Percentiles rank a stretch among this genome's conserved stretches.
Conservation (phyloP, 345 rosid genomes). For the Melaleuca quinquenervia region DNA sequence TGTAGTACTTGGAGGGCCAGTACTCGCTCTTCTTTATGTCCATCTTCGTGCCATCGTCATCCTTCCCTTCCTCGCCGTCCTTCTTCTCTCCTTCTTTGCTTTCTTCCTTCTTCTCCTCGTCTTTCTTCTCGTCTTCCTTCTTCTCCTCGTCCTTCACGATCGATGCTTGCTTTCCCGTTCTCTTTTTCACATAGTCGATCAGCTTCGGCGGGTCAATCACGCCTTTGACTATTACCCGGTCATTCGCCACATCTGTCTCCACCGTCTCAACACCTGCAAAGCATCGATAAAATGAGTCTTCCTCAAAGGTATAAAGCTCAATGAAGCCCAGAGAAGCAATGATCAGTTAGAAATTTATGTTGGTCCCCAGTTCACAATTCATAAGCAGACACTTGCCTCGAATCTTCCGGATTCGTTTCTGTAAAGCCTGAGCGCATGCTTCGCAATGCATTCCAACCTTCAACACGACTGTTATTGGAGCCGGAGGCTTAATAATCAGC, state of each 20-base stretch:
- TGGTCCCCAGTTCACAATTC: not conserved
- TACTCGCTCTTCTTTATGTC: constrained; percentile 37
- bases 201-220: constrained; percentile 39
- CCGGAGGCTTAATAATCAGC: constrained; percentile 4
- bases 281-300: not conserved
- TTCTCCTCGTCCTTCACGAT: constrained; percentile 38
- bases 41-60: constrained; percentile 12
- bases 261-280: constrained; percentile 52
- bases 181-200: constrained; percentile 34
- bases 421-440: constrained; percentile 54
- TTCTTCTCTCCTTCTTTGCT: constrained; percentile 3
- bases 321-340: not conserved
- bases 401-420: constrained; percentile 35
- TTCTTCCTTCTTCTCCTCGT: constrained; percentile 7
- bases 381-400: constrained; percentile 14
- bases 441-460: constrained; percentile 62
- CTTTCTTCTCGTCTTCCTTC: constrained; percentile 30
- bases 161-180: constrained; percentile 41
- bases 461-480: constrained; percentile 34
- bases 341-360: not conserved
- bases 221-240: constrained; percentile 40
- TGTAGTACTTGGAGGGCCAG: constrained; percentile 24
- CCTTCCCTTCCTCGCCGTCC: constrained; percentile 7
- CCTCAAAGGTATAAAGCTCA: not conserved
- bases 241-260: constrained; percentile 32